Evolutionary conservation across 768 basidiomycete genomes (phyloP).

Genomic region (Strobilomyces dryophilus): DNA sequence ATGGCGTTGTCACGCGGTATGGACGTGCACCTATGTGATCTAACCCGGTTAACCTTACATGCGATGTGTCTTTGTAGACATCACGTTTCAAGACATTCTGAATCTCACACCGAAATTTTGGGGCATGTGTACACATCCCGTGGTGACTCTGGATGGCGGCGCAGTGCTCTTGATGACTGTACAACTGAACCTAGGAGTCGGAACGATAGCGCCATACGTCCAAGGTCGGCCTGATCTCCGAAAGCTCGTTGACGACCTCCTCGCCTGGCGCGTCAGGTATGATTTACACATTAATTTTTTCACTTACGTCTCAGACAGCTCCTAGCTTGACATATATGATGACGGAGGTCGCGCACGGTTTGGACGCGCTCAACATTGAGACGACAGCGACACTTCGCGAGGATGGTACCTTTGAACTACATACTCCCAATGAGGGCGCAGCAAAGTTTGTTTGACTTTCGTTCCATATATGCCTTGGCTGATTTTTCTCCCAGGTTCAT

Average conservation of each 20-base stretch:
- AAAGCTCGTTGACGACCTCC: background rate
- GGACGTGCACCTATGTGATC: background rate
- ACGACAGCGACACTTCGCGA: background rate
- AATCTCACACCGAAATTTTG: background rate
- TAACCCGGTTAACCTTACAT: background rate
- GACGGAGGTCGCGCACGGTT: background rate
- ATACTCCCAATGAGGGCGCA: background rate
- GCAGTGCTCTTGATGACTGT: background rate
- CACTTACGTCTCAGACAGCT: background rate
- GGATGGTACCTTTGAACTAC: background rate
- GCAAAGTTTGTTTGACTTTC: background rate
- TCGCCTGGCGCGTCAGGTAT: background rate
- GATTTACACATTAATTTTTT: background rate
- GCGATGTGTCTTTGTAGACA: background rate
- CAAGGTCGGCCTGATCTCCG: background rate
- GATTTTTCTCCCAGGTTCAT: background rate
- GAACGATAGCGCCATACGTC: background rate
- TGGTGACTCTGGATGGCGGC: background rate
- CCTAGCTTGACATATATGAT: background rate
- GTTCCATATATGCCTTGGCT: background rate
- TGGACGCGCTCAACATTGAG: background rate
- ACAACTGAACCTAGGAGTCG: background rate
- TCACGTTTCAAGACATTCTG: background rate
- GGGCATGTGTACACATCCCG: background rate
- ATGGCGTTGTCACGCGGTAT: conserved; percentile 1